Base-by-base conservation (phyloP, 2,329 filamentous ascomycete species). In the Aquanectria penicillioides region DNA sequence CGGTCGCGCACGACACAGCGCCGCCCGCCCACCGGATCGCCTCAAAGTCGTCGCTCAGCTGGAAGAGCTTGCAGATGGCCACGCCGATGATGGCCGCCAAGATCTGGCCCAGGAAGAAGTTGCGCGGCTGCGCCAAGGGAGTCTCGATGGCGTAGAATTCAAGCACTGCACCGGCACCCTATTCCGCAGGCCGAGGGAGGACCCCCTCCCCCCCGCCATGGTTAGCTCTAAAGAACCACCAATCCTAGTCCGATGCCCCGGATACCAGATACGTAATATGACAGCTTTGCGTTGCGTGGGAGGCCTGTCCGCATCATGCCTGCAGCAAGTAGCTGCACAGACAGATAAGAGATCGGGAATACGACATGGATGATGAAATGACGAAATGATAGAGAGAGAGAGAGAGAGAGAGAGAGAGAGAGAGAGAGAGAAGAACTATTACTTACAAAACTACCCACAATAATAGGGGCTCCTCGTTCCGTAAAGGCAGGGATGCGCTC, bases 161-260 rank as follows among this genome's bases (percentile, higher is more conserved):
- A 31, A 93, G 83, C n/a, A 93, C 89, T 12, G 90, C 90, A 3
- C 89, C 87, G 5, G 90, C 90, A 48, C 90, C 90, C 88, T 90
- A 25, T 15, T 5, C n/a, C n/a, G n/a, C n/a, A n/a, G n/a, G n/a
- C n/a, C n/a, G n/a, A n/a, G n/a, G n/a, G n/a, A n/a, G n/a, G n/a
- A n/a, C n/a, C n/a, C n/a, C n/a, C n/a, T n/a, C n/a, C n/a, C n/a
- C n/a, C n/a, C n/a, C n/a, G n/a, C n/a, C n/a, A n/a, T n/a, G n/a
- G n/a, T n/a, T n/a, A n/a, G n/a, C n/a, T n/a, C n/a, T n/a, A n/a
- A n/a, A n/a, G n/a, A n/a, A n/a, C n/a, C n/a, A n/a, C n/a, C n/a
- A n/a, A n/a, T n/a, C n/a, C n/a, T n/a, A n/a, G n/a, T n/a, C n/a
- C n/a, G n/a, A n/a, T n/a, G n/a, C n/a, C n/a, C n/a, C n/a, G n/a